Evolutionary conservation across 129 eudicot species (phyloP).

Genomic region (Deinandra increscens): DNA sequence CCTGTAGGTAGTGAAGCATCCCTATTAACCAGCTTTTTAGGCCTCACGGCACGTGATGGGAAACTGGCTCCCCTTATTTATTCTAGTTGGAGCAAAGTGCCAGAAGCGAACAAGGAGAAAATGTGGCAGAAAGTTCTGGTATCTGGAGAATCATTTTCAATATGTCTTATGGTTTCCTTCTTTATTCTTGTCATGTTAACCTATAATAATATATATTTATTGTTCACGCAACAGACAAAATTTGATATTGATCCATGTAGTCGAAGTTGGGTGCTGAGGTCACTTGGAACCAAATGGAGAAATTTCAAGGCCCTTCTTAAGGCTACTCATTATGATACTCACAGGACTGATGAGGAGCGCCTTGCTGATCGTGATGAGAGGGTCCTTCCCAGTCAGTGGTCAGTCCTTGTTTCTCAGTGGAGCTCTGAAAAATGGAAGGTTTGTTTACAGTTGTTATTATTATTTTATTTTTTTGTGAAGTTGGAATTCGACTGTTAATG

Average conservation of each 20-base stretch:
- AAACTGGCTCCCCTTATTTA: constrained; percentile 49
- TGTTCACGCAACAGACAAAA: constrained; percentile 32
- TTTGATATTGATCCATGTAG: constrained; percentile 49
- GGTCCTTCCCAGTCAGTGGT: constrained; percentile 65
- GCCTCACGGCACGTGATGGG: constrained; percentile 55
- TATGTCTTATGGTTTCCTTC: background rate
- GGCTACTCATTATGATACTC: constrained; percentile 39
- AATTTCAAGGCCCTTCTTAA: constrained; percentile 46
- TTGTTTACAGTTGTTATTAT: constrained; percentile 1
- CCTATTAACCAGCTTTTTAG: constrained; percentile 45
- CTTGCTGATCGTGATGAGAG: constrained; percentile 55
- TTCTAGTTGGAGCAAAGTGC: constrained; percentile 52
- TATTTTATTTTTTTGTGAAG: background rate
- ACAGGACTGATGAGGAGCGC: constrained; percentile 49
- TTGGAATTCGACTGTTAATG: background rate
- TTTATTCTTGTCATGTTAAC: background rate
- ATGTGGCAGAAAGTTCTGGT: constrained; percentile 52
- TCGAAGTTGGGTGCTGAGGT: constrained; percentile 53
- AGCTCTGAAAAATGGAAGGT: constrained; percentile 48
- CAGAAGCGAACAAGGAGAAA: constrained; percentile 49
- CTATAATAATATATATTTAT: background rate
- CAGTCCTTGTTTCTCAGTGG: constrained; percentile 48
- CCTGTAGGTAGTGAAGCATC: constrained; percentile 53
- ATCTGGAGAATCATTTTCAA: background rate
- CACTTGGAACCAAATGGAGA: constrained; percentile 56